Evolutionary conservation across 352 stramenopile species (phyloP).

Genomic region (Globisporangium polare): DNA sequence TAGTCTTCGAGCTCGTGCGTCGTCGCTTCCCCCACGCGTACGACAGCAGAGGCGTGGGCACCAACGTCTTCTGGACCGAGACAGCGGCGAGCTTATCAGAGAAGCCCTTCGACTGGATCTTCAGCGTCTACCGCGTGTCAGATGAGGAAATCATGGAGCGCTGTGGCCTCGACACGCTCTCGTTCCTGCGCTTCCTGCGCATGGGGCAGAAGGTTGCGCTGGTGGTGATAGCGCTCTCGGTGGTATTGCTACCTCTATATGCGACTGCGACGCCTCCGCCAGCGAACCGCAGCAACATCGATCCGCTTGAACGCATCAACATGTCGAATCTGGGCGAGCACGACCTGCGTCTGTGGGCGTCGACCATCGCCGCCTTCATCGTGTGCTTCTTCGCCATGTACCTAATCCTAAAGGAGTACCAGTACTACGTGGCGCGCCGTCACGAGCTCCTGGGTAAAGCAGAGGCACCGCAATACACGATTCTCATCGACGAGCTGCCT

Average conservation of each 20-base stretch:
- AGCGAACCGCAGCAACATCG: constrained; percentile 23
- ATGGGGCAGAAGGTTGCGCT: constrained; percentile 67
- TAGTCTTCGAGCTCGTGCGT: constrained; percentile 63
- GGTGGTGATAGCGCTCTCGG: constrained; percentile 51
- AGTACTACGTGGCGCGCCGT: constrained; percentile 49
- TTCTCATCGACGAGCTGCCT: constrained; percentile 71
- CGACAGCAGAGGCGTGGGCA: constrained; percentile 35
- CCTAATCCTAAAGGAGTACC: constrained; percentile 59
- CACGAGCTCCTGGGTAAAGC: constrained; percentile 53
- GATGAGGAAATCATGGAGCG: constrained; percentile 66
- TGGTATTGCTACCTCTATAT: constrained; percentile 65
- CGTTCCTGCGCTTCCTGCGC: constrained; percentile 64
- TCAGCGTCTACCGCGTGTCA: constrained; percentile 29
- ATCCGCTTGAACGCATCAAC: constrained; percentile 59
- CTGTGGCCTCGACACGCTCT: constrained; percentile 75
- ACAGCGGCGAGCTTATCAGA: background rate
- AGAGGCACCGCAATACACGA: constrained; percentile 65
- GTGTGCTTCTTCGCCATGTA: constrained; percentile 54
- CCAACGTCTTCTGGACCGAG: constrained; percentile 29
- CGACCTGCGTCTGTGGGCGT: constrained; percentile 60
- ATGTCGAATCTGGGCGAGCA: constrained; percentile 67
- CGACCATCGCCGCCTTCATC: constrained; percentile 46
- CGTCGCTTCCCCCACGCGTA: constrained; percentile 51
- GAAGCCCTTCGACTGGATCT: constrained; percentile 52
- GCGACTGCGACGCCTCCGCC: constrained; percentile 34